These are phyloP conservation scores for Picea abies DNA, from an alignment of 83 land plant species.

Conservation along the genomic window DNA sequence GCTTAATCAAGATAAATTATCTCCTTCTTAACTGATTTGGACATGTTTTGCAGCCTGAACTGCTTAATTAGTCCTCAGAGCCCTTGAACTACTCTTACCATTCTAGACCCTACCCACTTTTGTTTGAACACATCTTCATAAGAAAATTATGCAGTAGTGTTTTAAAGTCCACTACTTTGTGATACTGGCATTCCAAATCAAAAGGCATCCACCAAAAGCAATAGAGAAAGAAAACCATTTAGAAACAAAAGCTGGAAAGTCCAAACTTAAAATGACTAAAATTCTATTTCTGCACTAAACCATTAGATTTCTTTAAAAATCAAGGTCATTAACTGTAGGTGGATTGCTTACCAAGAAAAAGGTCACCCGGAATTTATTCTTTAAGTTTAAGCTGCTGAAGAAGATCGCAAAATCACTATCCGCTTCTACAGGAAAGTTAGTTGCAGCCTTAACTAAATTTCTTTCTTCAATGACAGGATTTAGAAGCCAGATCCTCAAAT, in stretches of 20 bases:
- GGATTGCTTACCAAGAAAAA: conserved; percentile 8
- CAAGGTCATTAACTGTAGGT: background rate
- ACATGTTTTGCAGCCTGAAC: too few species aligned
- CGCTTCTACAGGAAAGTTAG: background rate
- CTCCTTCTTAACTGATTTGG: too few species aligned
- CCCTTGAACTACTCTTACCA: too few species aligned
- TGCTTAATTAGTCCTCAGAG: too few species aligned
- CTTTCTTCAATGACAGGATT: conserved; percentile 3
- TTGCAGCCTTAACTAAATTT: conserved; percentile 4
- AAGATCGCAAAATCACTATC: background rate
- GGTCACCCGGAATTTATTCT: background rate
- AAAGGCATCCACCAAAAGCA: background rate
- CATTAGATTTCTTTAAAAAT: background rate
- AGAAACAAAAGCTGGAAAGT: background rate
- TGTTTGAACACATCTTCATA: too few species aligned
- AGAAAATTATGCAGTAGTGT: background rate
- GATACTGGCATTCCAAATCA: background rate
- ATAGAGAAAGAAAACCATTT: background rate
- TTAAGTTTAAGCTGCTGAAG: conserved; percentile 6
- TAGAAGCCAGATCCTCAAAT: background rate
- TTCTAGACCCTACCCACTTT: too few species aligned
- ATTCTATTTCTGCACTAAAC: background rate
- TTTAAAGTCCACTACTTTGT: background rate
- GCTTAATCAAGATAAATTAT: background rate
- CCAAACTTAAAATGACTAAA: background rate